Evolutionary conservation across 2,329 filamentous ascomycete species (phyloP).

Genomic region (Epichloe baconii): DNA sequence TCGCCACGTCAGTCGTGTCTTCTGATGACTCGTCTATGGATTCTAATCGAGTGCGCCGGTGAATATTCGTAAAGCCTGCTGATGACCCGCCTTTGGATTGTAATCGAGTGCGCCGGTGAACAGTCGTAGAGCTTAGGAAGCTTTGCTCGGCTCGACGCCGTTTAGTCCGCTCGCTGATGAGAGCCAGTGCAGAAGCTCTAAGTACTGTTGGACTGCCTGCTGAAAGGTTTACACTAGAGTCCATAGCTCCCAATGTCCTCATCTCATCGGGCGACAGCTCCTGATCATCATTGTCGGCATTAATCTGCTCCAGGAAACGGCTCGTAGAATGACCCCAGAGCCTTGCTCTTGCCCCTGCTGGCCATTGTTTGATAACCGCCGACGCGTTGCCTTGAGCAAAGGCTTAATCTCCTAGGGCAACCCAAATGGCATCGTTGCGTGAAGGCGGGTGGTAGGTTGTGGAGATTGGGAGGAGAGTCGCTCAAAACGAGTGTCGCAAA

Average conservation of each 20-base stretch:
- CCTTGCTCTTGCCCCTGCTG: background rate
- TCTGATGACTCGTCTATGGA: slow-evolving; percentile 4
- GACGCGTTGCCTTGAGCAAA: slow-evolving; percentile 1
- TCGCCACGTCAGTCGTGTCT: background rate
- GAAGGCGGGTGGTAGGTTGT: background rate
- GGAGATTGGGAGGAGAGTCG: background rate
- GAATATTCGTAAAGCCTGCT: background rate
- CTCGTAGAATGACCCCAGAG: background rate
- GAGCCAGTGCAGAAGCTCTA: background rate
- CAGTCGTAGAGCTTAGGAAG: background rate
- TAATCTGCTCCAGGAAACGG: background rate
- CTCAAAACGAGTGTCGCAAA: background rate
- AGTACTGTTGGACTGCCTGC: background rate
- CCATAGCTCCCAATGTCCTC: background rate
- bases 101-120: background rate
- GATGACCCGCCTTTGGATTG: slow-evolving; percentile 2
- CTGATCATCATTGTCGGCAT: background rate
- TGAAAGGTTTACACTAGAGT: background rate
- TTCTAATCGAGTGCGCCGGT: background rate
- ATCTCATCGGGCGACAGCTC: background rate
- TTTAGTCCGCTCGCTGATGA: background rate
- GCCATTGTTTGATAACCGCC: background rate
- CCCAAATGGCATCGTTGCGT: slow-evolving; percentile 1
- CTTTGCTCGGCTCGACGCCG: background rate
- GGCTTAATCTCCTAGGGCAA: slow-evolving; percentile 1